A percentile compares a stretch with the other conserved stretches of the same genome.
Evolutionary conservation across 176 grass and related monocot genomes (phyloP).

Genomic region (Oryza coarctata): DNA sequence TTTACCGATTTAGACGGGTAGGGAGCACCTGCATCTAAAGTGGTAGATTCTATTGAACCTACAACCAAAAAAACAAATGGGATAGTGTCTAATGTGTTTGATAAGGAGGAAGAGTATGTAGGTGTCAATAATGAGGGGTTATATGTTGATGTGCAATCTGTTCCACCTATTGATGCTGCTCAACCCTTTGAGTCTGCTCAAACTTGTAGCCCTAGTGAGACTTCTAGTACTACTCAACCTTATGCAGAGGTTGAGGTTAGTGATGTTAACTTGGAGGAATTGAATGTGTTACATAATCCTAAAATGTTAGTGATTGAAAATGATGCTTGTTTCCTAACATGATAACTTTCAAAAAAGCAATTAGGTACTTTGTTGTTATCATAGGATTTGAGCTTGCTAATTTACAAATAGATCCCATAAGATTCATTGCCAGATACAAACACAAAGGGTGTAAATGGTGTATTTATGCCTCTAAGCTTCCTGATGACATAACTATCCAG

Average conservation of each 20-base stretch:
- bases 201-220: accelerated
- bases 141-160: neutral
- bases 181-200: too few relatives aligned
- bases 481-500: neutral
- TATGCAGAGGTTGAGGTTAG: neutral
- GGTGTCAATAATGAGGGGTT: neutral
- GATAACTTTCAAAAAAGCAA: neutral
- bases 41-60: too few relatives aligned
- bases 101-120: neutral
- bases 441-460: neutral
- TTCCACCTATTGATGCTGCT: too few relatives aligned
- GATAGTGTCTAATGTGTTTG: neutral
- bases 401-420: neutral
- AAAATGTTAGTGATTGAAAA: neutral
- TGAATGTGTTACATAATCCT: too few relatives aligned
- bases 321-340: neutral
- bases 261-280: too few relatives aligned
- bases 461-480: neutral
- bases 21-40: too few relatives aligned
- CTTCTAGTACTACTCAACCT: neutral
- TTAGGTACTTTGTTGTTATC: neutral
- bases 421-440: neutral
- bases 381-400: neutral
- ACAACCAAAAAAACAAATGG: too few relatives aligned
- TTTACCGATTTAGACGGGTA: too few relatives aligned